phyloP scores from a whole-genome alignment of 805 yeast genomes.

The Metschnikowia sp. region DNA sequence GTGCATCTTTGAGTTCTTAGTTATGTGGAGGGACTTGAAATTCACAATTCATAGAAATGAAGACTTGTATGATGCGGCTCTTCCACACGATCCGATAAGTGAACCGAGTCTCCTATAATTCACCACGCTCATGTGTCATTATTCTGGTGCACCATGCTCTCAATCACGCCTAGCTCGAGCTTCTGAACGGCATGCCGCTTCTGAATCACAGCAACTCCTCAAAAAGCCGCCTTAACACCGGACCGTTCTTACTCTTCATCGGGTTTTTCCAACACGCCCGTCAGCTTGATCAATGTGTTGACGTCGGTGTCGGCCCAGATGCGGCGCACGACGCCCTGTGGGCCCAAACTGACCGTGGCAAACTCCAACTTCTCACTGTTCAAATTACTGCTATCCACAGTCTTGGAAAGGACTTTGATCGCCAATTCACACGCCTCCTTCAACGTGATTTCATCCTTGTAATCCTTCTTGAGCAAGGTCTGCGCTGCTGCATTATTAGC shows the following conservation, averaged over 20 bases:
- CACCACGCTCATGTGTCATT: no score
- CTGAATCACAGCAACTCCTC: no score
- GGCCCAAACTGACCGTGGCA: conserved; percentile 63
- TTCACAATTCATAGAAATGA: no score
- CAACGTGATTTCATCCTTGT: conserved; percentile 71
- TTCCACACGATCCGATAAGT: no score
- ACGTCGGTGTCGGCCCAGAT: conserved; percentile 82
- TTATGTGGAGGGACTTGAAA: no score
- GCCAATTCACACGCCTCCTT: conserved; percentile 84
- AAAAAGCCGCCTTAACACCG: no score
- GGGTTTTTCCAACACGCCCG: conserved; percentile 57
- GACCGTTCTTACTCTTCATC: conserved; percentile 15
- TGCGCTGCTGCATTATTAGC: conserved; percentile 96
- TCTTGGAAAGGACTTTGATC: conserved; percentile 85
- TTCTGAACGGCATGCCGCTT: no score
- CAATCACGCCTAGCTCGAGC: no score
- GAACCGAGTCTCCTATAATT: no score
- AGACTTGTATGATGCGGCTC: no score
- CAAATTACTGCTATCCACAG: conserved; percentile 84
- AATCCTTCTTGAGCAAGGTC: conserved; percentile 91
- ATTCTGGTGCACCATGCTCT: no score
- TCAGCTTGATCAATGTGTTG: conserved; percentile 64
- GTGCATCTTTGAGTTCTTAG: no score
- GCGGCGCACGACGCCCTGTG: conserved; percentile 57
- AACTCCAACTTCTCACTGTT: conserved; percentile 90